Percentiles rank a stretch among this genome's conserved stretches.
Conservation (phyloP, 768 basidiomycete species). For the Rickenella mellea region DNA sequence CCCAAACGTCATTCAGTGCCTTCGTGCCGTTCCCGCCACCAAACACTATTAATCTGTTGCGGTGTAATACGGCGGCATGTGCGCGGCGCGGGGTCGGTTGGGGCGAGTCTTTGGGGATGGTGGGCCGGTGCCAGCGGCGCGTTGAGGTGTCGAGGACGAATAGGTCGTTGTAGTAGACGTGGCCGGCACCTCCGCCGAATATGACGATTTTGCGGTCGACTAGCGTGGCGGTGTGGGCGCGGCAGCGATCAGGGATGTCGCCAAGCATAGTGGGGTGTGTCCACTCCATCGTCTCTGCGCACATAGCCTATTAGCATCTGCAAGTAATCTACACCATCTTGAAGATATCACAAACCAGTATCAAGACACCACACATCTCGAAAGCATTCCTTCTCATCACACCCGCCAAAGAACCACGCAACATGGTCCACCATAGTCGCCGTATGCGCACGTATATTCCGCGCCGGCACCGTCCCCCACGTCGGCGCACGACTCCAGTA, state of each 20-base stretch:
- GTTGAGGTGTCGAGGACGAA: conserved; percentile 75
- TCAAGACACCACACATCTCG: conserved; percentile 81
- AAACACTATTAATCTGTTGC: conserved; percentile 71
- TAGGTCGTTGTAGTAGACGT: conserved; percentile 73
- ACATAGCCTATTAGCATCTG: not conserved
- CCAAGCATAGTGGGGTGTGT: conserved; percentile 66
- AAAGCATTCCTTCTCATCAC: conserved; percentile 69
- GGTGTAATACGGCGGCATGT: conserved; percentile 74
- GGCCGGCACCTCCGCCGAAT: conserved; percentile 81
- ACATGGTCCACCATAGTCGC: conserved; percentile 75
- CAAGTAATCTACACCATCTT: not conserved
- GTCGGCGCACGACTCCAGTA: conserved; percentile 83
- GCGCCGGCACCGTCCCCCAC: conserved; percentile 56
- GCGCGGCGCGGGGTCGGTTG: conserved; percentile 58
- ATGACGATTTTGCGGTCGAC: conserved; percentile 74
- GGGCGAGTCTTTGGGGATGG: conserved; percentile 11
- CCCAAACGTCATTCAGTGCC: conserved; percentile 90
- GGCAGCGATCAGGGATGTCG: conserved; percentile 71
- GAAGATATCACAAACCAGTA: conserved; percentile 40
- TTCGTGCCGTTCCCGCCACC: conserved; percentile 90
- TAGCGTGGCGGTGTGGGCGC: conserved; percentile 82
- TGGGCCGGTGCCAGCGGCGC: conserved; percentile 54
- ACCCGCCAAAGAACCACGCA: conserved; percentile 87
- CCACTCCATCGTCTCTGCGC: conserved; percentile 83
- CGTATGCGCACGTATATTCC: conserved; percentile 72